Conservation (phyloP, 2,329 filamentous ascomycete species). For the Penicillium paneum region DNA sequence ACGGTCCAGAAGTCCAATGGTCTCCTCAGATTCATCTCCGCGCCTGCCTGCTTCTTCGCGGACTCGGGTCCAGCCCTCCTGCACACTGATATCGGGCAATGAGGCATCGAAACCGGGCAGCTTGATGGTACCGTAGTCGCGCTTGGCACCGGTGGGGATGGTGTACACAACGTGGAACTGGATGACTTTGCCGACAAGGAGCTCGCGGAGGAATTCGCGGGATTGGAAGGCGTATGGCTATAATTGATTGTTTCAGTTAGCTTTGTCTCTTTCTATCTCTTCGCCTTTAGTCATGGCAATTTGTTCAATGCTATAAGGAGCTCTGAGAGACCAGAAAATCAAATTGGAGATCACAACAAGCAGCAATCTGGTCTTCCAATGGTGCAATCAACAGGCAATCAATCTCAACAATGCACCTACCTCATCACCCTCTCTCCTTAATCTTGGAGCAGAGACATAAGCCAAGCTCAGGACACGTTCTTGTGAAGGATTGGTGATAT, state of each 20-base stretch:
- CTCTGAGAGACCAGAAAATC: neutral
- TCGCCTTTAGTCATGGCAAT: neutral
- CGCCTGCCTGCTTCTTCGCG: constrained; percentile 83
- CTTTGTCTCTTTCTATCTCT: neutral
- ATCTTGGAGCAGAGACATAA: constrained; percentile 82
- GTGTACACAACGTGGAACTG: constrained; percentile 84
- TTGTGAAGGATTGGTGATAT: constrained; percentile 73
- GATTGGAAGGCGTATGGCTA: constrained; percentile 86
- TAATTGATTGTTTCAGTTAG: neutral
- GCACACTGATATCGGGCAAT: constrained; percentile 77
- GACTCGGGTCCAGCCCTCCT: constrained; percentile 88
- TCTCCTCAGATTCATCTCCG: constrained; percentile 80
- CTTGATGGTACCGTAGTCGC: constrained; percentile 81
- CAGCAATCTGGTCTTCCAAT: neutral
- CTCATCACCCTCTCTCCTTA: constrained; percentile 87
- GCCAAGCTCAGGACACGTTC: constrained; percentile 88
- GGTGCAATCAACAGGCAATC: neutral
- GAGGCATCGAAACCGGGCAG: constrained; percentile 66
- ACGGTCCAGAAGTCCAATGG: constrained; percentile 67
- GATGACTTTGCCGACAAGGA: constrained; percentile 80
- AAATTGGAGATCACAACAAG: neutral
- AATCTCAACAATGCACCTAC: constrained; percentile 37
- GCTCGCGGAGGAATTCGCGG: constrained; percentile 82
- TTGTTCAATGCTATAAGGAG: neutral
- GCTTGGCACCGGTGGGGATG: constrained; percentile 71